Evolutionary conservation across 805 yeast genomes (phyloP).

Genomic region (Candida loeiensis): DNA sequence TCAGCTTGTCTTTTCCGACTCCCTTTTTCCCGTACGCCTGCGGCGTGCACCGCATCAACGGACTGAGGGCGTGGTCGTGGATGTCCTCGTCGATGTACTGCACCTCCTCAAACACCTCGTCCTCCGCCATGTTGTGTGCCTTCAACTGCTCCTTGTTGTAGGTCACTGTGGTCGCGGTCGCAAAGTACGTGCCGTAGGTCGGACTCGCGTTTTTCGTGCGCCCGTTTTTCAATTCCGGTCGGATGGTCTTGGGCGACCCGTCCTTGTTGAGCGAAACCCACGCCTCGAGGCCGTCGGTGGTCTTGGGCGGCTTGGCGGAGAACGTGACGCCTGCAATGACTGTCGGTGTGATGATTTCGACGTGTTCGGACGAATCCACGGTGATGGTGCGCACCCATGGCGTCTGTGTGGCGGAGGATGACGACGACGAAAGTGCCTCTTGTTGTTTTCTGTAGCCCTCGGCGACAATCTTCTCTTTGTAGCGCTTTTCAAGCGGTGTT

Average conservation of each 20-base stretch:
- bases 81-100: slow-evolving; percentile 61
- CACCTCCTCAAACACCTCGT: slow-evolving; percentile 55
- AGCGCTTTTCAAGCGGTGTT: slow-evolving; percentile 20
- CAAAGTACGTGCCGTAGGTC: slow-evolving; percentile 71
- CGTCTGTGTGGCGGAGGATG: background rate
- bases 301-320: slow-evolving; percentile 65
- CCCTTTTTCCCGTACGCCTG: slow-evolving; percentile 67
- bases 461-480: slow-evolving; percentile 27
- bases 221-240: slow-evolving; percentile 75
- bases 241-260: slow-evolving; percentile 77
- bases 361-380: slow-evolving; percentile 29
- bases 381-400: slow-evolving; percentile 71
- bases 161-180: slow-evolving; percentile 58
- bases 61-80: slow-evolving; percentile 69
- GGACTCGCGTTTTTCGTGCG: slow-evolving; percentile 63
- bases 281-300: slow-evolving; percentile 67
- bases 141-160: slow-evolving; percentile 59
- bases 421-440: slow-evolving; percentile 7
- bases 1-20: slow-evolving; percentile 45
- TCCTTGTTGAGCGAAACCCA: slow-evolving; percentile 78
- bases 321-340: slow-evolving; percentile 63
- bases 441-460: slow-evolving; percentile 23
- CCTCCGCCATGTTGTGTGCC: slow-evolving; percentile 70
- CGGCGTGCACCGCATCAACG: slow-evolving; percentile 83
- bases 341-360: slow-evolving; percentile 62